Percentiles rank a stretch among this genome's conserved stretches.
Evolutionary conservation across 331 rosid species (phyloP).

Genomic region (Spiraea crenata): DNA sequence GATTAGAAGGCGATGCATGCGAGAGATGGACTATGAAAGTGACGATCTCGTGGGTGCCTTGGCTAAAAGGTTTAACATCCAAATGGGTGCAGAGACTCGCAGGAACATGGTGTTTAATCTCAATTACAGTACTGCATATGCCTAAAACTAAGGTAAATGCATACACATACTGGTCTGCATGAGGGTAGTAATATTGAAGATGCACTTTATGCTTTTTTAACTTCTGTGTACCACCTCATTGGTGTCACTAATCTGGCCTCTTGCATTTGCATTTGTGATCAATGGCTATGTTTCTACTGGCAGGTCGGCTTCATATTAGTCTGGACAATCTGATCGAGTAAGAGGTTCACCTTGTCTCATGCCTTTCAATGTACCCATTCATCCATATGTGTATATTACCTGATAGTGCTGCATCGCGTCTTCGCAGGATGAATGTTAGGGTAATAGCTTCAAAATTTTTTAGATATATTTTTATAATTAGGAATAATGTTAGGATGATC

Average conservation of each 20-base stretch:
- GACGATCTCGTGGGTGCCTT: conserved; percentile 51
- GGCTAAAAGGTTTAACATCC: conserved; percentile 43
- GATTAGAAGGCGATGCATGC: conserved; percentile 69
- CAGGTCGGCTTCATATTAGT: conserved; percentile 34
- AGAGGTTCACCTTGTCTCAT: neutral
- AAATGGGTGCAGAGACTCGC: conserved; percentile 58
- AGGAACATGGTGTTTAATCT: conserved; percentile 64
- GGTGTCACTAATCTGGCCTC: neutral
- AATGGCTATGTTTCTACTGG: conserved; percentile 9
- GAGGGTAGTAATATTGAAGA: too few relatives aligned
- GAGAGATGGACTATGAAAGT: conserved; percentile 73
- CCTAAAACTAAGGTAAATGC: conserved; percentile 46
- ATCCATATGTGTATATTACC: conserved; percentile 46
- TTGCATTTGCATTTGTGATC: neutral
- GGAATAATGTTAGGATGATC: too few relatives aligned
- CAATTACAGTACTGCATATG: conserved; percentile 45
- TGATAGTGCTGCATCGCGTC: conserved; percentile 27
- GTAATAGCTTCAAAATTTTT: conserved; percentile 16
- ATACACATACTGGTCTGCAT: neutral
- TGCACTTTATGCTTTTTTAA: too few relatives aligned
- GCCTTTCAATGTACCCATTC: neutral
- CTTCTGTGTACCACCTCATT: neutral
- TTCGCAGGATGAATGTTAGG: conserved; percentile 30
- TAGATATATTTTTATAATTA: too few relatives aligned
- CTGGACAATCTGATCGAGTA: conserved; percentile 14